These are phyloP conservation scores for Fonsecaea multimorphosa DNA, from an alignment of 2,329 filamentous ascomycete genomes.

Conservation along the genomic window DNA sequence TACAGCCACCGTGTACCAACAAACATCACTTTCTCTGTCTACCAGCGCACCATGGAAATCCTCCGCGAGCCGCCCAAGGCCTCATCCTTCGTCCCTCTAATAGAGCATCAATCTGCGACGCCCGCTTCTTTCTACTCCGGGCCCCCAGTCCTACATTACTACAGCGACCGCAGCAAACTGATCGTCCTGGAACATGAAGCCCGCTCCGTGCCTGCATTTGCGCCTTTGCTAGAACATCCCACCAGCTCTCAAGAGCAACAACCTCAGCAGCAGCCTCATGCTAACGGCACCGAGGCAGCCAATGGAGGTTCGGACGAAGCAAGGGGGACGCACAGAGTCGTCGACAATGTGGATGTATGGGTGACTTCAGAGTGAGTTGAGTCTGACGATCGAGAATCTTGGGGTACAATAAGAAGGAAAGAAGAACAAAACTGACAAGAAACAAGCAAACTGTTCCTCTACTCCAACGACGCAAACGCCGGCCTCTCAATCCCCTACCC, in stretches of 20 bases:
- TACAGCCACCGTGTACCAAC: neutral
- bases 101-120: conserved; percentile 55
- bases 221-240: conserved; percentile 28
- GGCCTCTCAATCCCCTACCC: conserved; percentile 57
- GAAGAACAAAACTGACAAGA: too few relatives aligned
- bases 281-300: conserved; percentile 30
- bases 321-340: conserved; percentile 40
- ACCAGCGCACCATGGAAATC: conserved; percentile 49
- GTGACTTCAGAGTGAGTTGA: conserved; percentile 56
- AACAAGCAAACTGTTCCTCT: conserved; percentile 55
- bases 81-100: conserved; percentile 51
- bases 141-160: conserved; percentile 55
- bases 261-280: conserved; percentile 16
- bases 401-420: conserved; percentile 20
- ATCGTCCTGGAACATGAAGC: conserved; percentile 52
- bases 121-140: conserved; percentile 56
- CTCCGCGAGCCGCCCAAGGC: conserved; percentile 48
- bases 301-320: conserved; percentile 31
- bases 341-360: conserved; percentile 53
- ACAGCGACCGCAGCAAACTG: conserved; percentile 53
- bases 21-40: neutral
- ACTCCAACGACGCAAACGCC: conserved; percentile 43
- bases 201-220: conserved; percentile 44
- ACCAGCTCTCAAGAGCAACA: conserved; percentile 9
- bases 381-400: neutral